Base-by-base conservation (phyloP, 805 yeast species). In the Zygotorulaspora chibaensis region DNA sequence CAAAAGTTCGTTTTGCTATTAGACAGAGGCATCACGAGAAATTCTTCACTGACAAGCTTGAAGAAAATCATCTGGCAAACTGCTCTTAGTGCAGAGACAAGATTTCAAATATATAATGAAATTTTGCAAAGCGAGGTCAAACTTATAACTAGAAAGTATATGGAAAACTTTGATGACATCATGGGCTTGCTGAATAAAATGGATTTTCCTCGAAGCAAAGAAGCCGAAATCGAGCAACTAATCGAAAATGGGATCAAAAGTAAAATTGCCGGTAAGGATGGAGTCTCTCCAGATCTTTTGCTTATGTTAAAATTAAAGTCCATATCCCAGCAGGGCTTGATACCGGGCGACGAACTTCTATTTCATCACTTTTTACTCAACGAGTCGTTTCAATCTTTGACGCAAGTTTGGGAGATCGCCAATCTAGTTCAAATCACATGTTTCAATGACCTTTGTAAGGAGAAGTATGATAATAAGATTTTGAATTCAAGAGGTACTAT, bases 141-240 rank as follows among this genome's bases (percentile, higher is more conserved):
- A 20, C 41, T 57, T n/a, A 53, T 62, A 4, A 50, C 63, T 52
- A 46, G 34, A 38, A 54, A 45, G 40, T 59, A 51, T 44, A 53
- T 72, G 23, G 69, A 78, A 40, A 61, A 70, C 13, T 72, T 63
- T 52, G 68, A 68, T 35, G 73, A 72, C 35, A 43, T 68, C 11
- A 60, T 57, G 31, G 46, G 61, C 15, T 66, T 71, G 40, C 43
- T 63, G 9, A 40, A 57, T 8, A 47, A 52, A 29, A 63, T 65
- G 52, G 59, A 59, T 13, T 59, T 66, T 37, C 68, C 71, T 2
- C 44, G 51, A 3, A 55, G 58, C 12, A 66, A 66, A 43, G 54
- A 57, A 29, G 45, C 45, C 2, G 71, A 68, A 52, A 61, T 60
- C 37, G 57, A 55, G 35, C 45, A 54, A 46, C 30, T 55, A 30